Evolutionary conservation across 768 basidiomycete genomes (phyloP).

Genomic region (Trametes villosa): DNA sequence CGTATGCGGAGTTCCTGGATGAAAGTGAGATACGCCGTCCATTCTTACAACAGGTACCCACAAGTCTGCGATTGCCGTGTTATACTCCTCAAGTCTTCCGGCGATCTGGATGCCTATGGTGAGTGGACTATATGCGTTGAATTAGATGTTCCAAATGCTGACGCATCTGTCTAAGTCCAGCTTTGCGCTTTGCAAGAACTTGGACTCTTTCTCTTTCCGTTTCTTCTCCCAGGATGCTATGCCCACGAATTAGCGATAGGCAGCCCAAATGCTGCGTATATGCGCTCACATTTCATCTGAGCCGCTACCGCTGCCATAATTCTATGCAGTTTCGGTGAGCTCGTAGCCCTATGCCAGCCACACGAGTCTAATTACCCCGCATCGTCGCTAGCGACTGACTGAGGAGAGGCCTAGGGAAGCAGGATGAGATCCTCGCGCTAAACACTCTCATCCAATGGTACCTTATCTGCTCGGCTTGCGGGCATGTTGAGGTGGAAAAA

Average conservation of each 20-base stretch:
- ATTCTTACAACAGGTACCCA: constrained; percentile 1
- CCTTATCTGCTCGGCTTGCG: not conserved
- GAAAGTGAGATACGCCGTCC: not conserved
- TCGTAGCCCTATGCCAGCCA: not conserved
- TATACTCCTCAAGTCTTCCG: constrained; percentile 20
- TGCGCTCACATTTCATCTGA: constrained; percentile 34
- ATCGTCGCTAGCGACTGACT: constrained; percentile 30
- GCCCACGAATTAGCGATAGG: not conserved
- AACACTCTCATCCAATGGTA: not conserved
- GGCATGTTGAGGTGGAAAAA: too few relatives aligned
- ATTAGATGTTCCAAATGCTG: not conserved
- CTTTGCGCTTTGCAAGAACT: constrained; percentile 24
- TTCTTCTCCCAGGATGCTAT: constrained; percentile 36
- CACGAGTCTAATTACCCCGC: constrained; percentile 16
- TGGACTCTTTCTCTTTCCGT: constrained; percentile 31
- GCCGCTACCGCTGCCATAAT: constrained; percentile 31
- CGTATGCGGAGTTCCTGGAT: constrained; percentile 28
- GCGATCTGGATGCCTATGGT: constrained; percentile 15
- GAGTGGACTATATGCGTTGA: not conserved
- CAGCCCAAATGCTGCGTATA: constrained; percentile 5
- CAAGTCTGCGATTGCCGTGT: constrained; percentile 25
- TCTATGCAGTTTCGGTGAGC: not conserved
- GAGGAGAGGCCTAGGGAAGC: constrained; percentile 7
- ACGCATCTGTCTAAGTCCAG: constrained; percentile 29
- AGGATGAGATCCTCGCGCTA: not conserved